Percentiles rank a stretch among this genome's conserved stretches.
phyloP scores from a whole-genome alignment of 768 basidiomycete species.

The Dentipellis sp. region DNA sequence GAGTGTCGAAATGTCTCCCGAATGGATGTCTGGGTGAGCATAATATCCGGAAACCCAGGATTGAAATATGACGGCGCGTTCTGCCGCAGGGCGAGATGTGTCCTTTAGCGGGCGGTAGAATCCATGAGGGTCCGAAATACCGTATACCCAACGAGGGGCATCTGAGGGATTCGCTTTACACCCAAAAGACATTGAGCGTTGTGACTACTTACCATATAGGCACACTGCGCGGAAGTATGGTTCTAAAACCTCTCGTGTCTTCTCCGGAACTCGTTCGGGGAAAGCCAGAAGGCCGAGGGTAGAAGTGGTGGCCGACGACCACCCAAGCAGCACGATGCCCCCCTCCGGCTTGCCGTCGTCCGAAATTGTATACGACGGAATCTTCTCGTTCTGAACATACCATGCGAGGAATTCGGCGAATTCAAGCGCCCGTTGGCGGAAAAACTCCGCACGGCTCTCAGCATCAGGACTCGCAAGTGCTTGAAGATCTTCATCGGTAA shows the following conservation, averaged over 20 bases:
- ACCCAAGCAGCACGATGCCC: constrained; percentile 11
- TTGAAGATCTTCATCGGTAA: constrained; percentile 13
- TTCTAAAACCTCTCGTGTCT: constrained; percentile 2
- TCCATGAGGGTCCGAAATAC: constrained; percentile 4
- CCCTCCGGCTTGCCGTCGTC: constrained; percentile 3
- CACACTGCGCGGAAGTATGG: constrained; percentile 10
- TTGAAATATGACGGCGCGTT: constrained; percentile 12
- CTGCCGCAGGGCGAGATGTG: constrained; percentile 1
- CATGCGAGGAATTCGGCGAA: constrained; percentile 11
- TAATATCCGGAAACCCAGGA: constrained; percentile 14
- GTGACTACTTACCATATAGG: constrained; percentile 8
- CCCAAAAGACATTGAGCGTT: not conserved
- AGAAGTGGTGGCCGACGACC: constrained; percentile 13
- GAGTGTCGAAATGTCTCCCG: constrained; percentile 3
- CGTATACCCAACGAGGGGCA: constrained; percentile 7
- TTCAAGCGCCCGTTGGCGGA: constrained; percentile 7
- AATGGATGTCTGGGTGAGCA: constrained; percentile 6
- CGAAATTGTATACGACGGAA: constrained; percentile 1
- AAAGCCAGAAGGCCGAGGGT: constrained; percentile 7
- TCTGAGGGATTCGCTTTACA: not conserved
- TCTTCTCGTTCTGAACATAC: constrained; percentile 6
- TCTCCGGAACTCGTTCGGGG: constrained; percentile 6
- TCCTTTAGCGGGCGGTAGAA: constrained; percentile 10
- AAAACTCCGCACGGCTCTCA: constrained; percentile 4
- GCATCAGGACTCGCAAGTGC: constrained; percentile 8